Evolutionary conservation across 768 basidiomycete genomes (phyloP), one percentile per base, ranked within the genome.

Genomic region (Collybiopsis confluens): DNA sequence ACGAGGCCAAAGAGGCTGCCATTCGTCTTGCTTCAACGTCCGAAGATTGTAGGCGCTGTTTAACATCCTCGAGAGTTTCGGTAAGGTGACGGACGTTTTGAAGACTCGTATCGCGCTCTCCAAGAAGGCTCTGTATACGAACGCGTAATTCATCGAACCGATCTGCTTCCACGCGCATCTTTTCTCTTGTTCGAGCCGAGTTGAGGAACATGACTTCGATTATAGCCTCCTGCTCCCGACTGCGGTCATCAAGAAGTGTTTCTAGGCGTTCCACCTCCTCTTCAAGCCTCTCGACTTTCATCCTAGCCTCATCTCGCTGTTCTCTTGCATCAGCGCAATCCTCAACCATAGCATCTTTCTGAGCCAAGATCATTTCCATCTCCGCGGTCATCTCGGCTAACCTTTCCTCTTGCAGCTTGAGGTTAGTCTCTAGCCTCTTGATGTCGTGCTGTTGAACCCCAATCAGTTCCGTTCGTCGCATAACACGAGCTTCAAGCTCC

Each of bases 341-440:
- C 57, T 91, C 89, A 0, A 92, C 80, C 86, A 92, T 89, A 1
- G 87, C 83, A 53, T 82, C 81, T 65, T 86, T 89, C 71, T 90
- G 80, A 4, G 81, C 76, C 20, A 70, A 73, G 54, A 84, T 70
- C 56, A 78, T 78, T 61, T 89, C 89, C 54, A 90, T 65, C 60
- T 92, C 90, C 16, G 64, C 66, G 2, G 78, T 83, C 79, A 89
- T 78, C 70, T 92, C 90, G 2, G 64, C 66, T 36, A 90, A 66
- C 6, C 87, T 76, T 24, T 92, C 90, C 64, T 92, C 90, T 53
- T 88, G 83, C 30, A 92, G 69, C 52, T 76, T 74, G 47, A 86
- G 64, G 59, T 92, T 92, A 52, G 83, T 83, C 67, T 90, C 90
- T 35, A 92, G 70, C 33, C 87, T 80, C 59, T 79, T 77, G 58